A percentile compares a stretch with the other conserved stretches of the same genome.
These are phyloP conservation scores for Zopfochytrium polystomum DNA, from an alignment of 371 early-diverging fungal genomes.

Conservation along the genomic window DNA sequence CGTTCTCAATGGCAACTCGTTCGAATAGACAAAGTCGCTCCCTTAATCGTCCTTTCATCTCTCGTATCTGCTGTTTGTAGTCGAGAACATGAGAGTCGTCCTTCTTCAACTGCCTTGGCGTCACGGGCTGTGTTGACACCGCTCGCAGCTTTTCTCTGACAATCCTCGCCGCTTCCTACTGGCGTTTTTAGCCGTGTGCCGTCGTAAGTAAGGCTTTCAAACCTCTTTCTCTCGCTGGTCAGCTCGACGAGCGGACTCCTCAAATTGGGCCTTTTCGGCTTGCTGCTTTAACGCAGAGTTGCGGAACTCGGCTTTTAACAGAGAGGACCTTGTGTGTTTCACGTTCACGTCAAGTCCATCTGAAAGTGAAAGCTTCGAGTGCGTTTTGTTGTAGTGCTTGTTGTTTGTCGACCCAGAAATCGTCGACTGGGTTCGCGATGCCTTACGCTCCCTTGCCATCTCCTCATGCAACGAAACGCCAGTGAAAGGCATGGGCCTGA, in stretches of 20 bases:
- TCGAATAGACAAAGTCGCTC: slow-evolving; percentile 40
- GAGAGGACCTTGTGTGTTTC: no score
- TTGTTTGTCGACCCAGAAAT: no score
- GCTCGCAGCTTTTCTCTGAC: slow-evolving; percentile 6
- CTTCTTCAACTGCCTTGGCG: slow-evolving; percentile 15
- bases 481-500: slow-evolving; percentile 15
- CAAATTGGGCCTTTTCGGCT: no score
- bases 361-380: no score
- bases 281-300: no score
- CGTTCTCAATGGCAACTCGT: slow-evolving; percentile 11
- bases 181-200: no score
- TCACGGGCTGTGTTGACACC: not conserved
- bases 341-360: no score
- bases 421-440: not conserved
- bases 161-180: slow-evolving; percentile 3
- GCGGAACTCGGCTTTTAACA: no score
- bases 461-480: slow-evolving; percentile 19
- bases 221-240: no score
- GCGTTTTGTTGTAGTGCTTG: no score
- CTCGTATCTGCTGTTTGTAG: slow-evolving; percentile 29
- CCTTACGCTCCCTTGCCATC: slow-evolving; percentile 6
- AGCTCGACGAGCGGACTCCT: no score
- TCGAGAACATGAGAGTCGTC: slow-evolving; percentile 32
- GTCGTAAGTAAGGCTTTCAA: no score
- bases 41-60: slow-evolving; percentile 64